Evolutionary conservation across 805 yeast genomes (phyloP), one percentile per base, ranked within the genome.

Genomic region (Saccharomycopsis amapae): DNA sequence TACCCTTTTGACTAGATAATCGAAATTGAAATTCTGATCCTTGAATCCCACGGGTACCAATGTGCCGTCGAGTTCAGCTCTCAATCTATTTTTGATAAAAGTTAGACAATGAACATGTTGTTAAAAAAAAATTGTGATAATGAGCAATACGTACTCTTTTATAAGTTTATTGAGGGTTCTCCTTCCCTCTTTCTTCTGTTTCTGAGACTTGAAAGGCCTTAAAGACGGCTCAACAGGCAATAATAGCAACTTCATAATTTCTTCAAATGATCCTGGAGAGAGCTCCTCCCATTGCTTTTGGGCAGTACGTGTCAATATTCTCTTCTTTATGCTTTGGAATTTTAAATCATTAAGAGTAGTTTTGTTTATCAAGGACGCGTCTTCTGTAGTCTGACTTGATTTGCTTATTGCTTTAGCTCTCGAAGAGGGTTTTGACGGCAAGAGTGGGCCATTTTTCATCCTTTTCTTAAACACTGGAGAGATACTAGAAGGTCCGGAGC

Each of bases 221-320:
- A 49, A 25, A 5, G 42, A 25, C 4, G 53, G 53, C 25, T 49
- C 53, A 3, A 46, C 33, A 30, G 41, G 42, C n/a, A 38, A 24
- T 4, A 5, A 7, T 17, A 49, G 25, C 5, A 46, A 20, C 17
- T 37, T 24, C 18, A 22, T 17, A 20, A 49, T 25, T 26, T 49
- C 50, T 5, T 33, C 22, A 10, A 42, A 7, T 17, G 45, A 46
- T 4, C 24, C 43, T n/a, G 5, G 24, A 5, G 42, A 32, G 9
- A 49, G 34, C 17, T 46, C 50, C 25, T 49, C 53, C 53, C 53
- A 49, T 36, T 46, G 45, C 32, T 43, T 46, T 36, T 46, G 44
- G 4, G 48, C 53, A 12, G 45, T 42, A 22, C 25, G 38, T 3
- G 44, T 49, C 2, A 42, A 13, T 5, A 49, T 32, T 32, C 47